Percentiles rank a stretch among this genome's conserved stretches.
Conservation (phyloP, 352 stramenopile genomes). For the Phytophthora sansomeana region DNA sequence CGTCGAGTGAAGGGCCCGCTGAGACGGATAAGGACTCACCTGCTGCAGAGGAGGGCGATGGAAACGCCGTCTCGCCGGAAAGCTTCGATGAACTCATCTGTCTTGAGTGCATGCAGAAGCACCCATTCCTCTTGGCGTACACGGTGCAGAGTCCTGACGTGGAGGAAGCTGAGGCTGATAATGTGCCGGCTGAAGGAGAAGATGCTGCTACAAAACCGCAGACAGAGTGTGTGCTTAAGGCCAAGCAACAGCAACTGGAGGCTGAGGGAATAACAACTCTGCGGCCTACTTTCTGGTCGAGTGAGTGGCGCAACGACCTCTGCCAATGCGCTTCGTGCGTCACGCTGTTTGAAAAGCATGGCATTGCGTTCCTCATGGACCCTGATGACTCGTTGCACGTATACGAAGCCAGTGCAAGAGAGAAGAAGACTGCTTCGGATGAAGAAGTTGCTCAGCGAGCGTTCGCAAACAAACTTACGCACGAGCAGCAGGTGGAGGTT, state of each 20-base stretch:
- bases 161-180: constrained; percentile 13
- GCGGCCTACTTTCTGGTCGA: constrained; percentile 70
- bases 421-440: constrained; percentile 45
- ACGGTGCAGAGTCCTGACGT: constrained; percentile 38
- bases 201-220: constrained; percentile 11
- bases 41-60: constrained; percentile 6
- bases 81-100: constrained; percentile 80
- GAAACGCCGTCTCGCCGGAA: constrained; percentile 23
- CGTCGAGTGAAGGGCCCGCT: constrained; percentile 5
- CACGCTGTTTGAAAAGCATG: constrained; percentile 48
- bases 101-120: constrained; percentile 66
- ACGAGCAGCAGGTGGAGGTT: constrained; percentile 82
- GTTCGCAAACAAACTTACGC: constrained; percentile 64
- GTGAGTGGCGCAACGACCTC: constrained; percentile 64
- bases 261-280: constrained; percentile 23
- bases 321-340: constrained; percentile 69
- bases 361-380: constrained; percentile 73
- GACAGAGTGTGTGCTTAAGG: constrained; percentile 41
- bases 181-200: constrained; percentile 3
- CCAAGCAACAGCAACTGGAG: constrained; percentile 42
- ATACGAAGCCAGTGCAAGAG: constrained; percentile 61
- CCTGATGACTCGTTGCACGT: constrained; percentile 66
- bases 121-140: constrained; percentile 72
- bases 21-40: constrained; percentile 19
- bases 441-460: constrained; percentile 57